Evolutionary conservation across 192 early-diverging fungal genomes (phyloP), one percentile per base, ranked within the genome.

Genomic region (Borealophlyctis nickersoniae): DNA sequence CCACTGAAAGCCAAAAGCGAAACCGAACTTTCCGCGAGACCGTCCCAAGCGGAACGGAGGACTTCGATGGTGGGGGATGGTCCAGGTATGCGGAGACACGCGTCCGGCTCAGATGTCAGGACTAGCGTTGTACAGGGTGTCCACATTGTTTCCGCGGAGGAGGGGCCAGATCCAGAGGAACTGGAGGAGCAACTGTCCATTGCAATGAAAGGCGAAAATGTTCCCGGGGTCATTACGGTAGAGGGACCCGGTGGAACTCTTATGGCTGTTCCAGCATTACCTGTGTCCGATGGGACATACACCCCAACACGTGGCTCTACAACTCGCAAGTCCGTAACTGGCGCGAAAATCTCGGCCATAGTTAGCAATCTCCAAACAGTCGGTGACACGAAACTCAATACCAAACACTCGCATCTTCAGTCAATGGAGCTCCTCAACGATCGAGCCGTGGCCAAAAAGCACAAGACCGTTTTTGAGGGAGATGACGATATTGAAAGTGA

Each of bases 371-470:
- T 55, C 14, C 16, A 24, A 14, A 55, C 24, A 23, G 53, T 1
- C 14, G 24, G 19, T 14, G 23, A 14, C 19, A n/a, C n/a, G n/a
- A n/a, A n/a, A n/a, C n/a, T n/a, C n/a, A n/a, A n/a, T n/a, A n/a
- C n/a, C n/a, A n/a, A n/a, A n/a, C n/a, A n/a, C n/a, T 13, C 63
- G 13, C 73, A 75, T n/a, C 52, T 60, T 50, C 39, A 58, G 4
- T 76, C 74, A 1, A 58, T 76, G 3, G 74, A 76, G 32, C 35
- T 66, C 14, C 31, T 76, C 24, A 67, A 50, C 11, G 66, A 72
- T 16, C 58, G 56, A n/a, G 36, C 53, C 27, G 58, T 76, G 16
- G 55, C 74, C 29, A 58, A 33, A 52, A 68, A 53, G 16, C 53
- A 77, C 45, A 67, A 68, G 52, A 34, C 52, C 29, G 24, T 63